Base-by-base conservation (phyloP, 768 basidiomycete genomes). In the Lactarius tabidus region DNA sequence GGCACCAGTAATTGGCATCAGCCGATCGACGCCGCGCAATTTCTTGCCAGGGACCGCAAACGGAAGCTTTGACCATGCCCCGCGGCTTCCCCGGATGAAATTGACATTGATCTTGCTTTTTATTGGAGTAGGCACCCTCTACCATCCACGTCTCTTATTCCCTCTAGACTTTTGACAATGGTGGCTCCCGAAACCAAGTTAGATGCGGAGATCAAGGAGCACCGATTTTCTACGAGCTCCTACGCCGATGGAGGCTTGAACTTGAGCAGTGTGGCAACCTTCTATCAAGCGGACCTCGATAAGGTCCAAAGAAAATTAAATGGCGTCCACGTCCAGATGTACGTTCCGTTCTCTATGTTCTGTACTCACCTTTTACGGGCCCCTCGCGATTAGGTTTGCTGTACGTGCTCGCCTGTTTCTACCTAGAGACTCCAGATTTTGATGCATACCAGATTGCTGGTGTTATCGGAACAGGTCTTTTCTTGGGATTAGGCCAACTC, bases 401-500 rank as follows among this genome's bases (percentile, higher is more conserved):
- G 65, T 69, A 63, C 41, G 65, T 62, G 15, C 31, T 35, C 23
- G n/a, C 59, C 10, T 31, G 5, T 55, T n/a, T 12, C 28, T 15
- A 15, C 41, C 1, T 41, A 14, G 39, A 26, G 41, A 33, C n/a
- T 45, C 15, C 31, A 41, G 12, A 57, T 12, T 23, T 9, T 39
- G 1, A 53, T n/a, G 20, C 41, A 14, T 23, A 35, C 4, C 31
- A 69, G 68, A 69, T 75, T 63, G 74, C 73, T 17, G 74, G 75
- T 28, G 70, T 67, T 3, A 72, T 75, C 28, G 74, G 75, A 18
- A 74, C 75, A 0, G 75, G 75, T 14, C 70, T 75, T 20, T 75
- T 75, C 63, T 59, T 74, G 8, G 75, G 75, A 10, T 68, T 75
- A 17, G 75, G 75, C 31, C 52, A 72, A 57, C 66, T 75, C n/a